Evolutionary conservation across 2,329 filamentous ascomycete genomes (phyloP).

Genomic region (Colletotrichum musae): DNA sequence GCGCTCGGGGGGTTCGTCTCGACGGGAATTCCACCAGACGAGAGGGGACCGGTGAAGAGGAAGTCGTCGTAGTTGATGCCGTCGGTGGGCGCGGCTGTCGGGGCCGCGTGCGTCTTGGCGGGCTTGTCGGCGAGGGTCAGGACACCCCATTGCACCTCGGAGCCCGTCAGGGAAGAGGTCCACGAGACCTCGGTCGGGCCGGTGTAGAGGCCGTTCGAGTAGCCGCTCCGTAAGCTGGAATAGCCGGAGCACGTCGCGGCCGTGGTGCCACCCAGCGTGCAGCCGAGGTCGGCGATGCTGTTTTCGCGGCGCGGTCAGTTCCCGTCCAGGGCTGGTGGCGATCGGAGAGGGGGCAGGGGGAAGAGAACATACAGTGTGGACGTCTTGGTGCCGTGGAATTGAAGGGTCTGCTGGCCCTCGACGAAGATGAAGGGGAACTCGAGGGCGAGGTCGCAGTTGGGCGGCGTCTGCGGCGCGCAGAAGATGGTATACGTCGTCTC

Average conservation of each 20-base stretch:
- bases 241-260: conserved; percentile 64
- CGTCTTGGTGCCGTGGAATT: conserved; percentile 59
- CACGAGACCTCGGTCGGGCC: conserved; percentile 61
- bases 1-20: conserved; percentile 37
- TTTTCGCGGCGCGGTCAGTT: not conserved
- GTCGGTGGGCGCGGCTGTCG: conserved; percentile 16
- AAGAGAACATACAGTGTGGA: conserved; percentile 57
- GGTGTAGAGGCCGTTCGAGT: conserved; percentile 54
- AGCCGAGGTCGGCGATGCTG: conserved; percentile 62
- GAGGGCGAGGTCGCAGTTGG: conserved; percentile 59
- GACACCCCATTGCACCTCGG: conserved; percentile 60
- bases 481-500: conserved; percentile 65
- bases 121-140: conserved; percentile 59
- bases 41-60: conserved; percentile 34
- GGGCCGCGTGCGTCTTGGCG: conserved; percentile 43
- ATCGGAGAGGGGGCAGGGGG: not conserved
- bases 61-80: conserved; percentile 40
- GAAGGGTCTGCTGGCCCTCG: conserved; percentile 60
- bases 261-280: conserved; percentile 58
- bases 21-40: conserved; percentile 22
- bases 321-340: conserved; percentile 4
- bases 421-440: conserved; percentile 64
- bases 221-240: conserved; percentile 59
- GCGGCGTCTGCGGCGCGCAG: conserved; percentile 58
- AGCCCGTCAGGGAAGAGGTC: conserved; percentile 60